Evolutionary conservation across 2,329 filamentous ascomycete genomes (phyloP).

Genomic region (Camptophora hylomeconis): DNA sequence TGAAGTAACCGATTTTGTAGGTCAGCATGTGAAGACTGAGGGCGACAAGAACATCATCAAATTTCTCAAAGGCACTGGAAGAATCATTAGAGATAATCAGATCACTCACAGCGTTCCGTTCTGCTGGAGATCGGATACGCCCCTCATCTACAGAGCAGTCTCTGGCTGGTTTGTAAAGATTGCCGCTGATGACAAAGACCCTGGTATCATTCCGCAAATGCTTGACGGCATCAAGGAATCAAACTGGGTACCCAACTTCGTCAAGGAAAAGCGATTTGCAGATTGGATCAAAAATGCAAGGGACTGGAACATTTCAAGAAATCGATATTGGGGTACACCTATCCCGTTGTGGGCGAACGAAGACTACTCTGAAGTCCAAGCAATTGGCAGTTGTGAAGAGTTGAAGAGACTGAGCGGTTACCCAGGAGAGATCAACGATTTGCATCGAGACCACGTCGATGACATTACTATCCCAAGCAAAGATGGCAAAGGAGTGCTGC

Average conservation of each 20-base stretch:
- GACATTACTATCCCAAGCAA: conserved; percentile 78
- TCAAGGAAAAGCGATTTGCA: conserved; percentile 75
- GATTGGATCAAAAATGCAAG: conserved; percentile 76
- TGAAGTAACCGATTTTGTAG: conserved; percentile 61
- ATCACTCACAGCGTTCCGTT: conserved; percentile 76
- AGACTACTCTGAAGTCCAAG: conserved; percentile 67
- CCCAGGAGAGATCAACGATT: conserved; percentile 60
- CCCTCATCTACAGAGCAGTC: conserved; percentile 77
- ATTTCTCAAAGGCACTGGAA: conserved; percentile 59
- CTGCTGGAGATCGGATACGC: conserved; percentile 78
- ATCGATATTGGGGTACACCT: conserved; percentile 83
- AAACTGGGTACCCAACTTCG: conserved; percentile 73
- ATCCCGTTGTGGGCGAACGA: conserved; percentile 78
- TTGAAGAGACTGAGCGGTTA: conserved; percentile 68
- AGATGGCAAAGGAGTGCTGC: conserved; percentile 63
- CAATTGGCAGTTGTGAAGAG: conserved; percentile 67
- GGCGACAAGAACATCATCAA: conserved; percentile 85
- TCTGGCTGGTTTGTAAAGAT: conserved; percentile 87
- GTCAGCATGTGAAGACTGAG: conserved; percentile 73
- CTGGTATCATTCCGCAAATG: conserved; percentile 59
- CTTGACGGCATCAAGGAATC: conserved; percentile 69
- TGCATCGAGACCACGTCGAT: conserved; percentile 79
- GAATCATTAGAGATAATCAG: conserved; percentile 65
- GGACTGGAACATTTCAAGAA: conserved; percentile 83
- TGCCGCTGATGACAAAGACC: conserved; percentile 34